Conservation (phyloP, 1,284 basidiomycete genomes). For the Sanghuangporus weigelae region DNA sequence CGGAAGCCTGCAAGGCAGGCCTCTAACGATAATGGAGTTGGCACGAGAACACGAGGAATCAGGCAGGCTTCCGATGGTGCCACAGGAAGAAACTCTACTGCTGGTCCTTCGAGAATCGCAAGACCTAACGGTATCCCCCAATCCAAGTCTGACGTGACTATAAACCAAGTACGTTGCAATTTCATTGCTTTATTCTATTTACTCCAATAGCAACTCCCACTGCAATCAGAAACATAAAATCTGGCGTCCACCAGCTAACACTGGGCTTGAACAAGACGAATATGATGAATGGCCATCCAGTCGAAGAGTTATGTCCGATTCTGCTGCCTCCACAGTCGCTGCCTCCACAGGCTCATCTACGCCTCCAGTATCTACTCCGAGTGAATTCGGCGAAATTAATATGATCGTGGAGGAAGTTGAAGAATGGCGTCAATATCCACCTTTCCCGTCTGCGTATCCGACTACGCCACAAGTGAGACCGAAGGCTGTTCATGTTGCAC, state of each 20-base stretch:
- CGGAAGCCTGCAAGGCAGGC: neutral
- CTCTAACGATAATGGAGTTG: slow-evolving; percentile 4
- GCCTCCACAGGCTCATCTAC: slow-evolving; percentile 4
- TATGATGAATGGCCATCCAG: neutral
- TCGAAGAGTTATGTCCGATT: slow-evolving; percentile 14
- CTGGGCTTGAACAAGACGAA: slow-evolving; percentile 7
- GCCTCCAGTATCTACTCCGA: neutral
- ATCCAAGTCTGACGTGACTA: slow-evolving; percentile 7
- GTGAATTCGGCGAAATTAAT: neutral
- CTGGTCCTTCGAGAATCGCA: slow-evolving; percentile 3
- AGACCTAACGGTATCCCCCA: slow-evolving; percentile 6
- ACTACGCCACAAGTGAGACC: slow-evolving; percentile 36
- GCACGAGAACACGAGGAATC: slow-evolving; percentile 5
- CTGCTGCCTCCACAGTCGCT: slow-evolving; percentile 19
- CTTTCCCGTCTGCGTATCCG: slow-evolving; percentile 48
- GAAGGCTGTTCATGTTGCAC: slow-evolving; percentile 19
- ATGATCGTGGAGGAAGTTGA: slow-evolving; percentile 22
- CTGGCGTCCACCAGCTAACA: slow-evolving; percentile 14
- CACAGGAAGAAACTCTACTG: neutral
- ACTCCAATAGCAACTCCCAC: neutral
- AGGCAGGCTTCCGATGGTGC: slow-evolving; percentile 7
- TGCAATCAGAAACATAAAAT: slow-evolving; percentile 3
- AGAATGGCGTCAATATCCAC: slow-evolving; percentile 44
- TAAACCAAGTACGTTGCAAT: slow-evolving; percentile 1
- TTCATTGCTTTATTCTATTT: neutral